Evolutionary conservation across 352 stramenopile genomes (phyloP), one percentile per base, ranked within the genome.

Genomic region (Thraustochytrium striatum): DNA sequence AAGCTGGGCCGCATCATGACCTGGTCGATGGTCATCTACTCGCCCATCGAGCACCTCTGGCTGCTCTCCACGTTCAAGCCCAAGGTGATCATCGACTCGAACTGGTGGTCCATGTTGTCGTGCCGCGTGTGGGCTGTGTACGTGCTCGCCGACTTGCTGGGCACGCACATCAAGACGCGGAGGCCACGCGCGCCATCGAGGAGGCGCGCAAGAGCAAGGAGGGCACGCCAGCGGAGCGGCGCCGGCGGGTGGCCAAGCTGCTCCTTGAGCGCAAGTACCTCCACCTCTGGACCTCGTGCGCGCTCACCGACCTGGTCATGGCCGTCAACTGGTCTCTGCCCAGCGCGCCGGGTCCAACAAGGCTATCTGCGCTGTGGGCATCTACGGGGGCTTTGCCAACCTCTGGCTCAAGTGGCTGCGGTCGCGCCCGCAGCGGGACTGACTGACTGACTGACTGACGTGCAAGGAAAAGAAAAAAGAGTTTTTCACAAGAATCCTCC

Each of bases 21-120:
- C 30, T 62, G n/a, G 13, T 75, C 65, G 5, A 75, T 75, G 65
- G 32, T 75, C 7, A 16, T 39, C 35, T 75, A 75, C 65, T 75
- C 32, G 30, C 65, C 65, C 0, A 5, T 75, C 28, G 65, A 75
- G 65, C 21, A 62, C 30, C 8, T 58, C 44, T 75, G 65, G 65
- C 30, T 75, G 5, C 43, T 75, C 8, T 61, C 41, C 65, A 72
- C 52, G 21, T 21, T 75, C 16, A 43, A 75, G 65, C 65, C 65
- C 44, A 75, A 75, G 16, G 39, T 75, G n/a, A 61, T 75, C 35
- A 62, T 62, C 50, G 25, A 75, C 52, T 58, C 44, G 7, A 3
- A 3, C 5, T 1, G 16, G 41, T 61, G 44, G 65, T 55, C 32
- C 44, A 41, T 62, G 44, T 43, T 61, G n/a, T 75, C 65, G 28